Evolutionary conservation across 371 early-diverging fungal species (phyloP).

Genomic region (Entomophthora muscae): DNA sequence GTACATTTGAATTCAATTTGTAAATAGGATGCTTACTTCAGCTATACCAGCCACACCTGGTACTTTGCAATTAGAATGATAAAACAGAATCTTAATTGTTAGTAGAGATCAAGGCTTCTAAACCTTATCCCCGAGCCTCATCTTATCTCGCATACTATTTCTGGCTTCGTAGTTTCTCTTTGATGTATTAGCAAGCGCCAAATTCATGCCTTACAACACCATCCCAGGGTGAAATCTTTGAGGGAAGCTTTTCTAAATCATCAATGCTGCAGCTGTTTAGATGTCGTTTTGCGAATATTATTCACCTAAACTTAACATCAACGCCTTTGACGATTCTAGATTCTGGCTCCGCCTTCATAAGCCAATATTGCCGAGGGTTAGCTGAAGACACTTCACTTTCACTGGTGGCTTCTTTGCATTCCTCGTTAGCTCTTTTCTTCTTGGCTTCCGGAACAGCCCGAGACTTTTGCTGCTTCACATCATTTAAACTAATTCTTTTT

Average conservation of each 20-base stretch:
- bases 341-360: slow-evolving; percentile 63
- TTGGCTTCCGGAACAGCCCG: too few species aligned
- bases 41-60: slow-evolving; percentile 44
- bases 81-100: slow-evolving; percentile 25
- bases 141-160: slow-evolving; percentile 38
- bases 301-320: slow-evolving; percentile 35
- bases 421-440: too few species aligned
- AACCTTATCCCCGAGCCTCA: slow-evolving; percentile 37
- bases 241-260: slow-evolving; percentile 24
- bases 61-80: slow-evolving; percentile 50
- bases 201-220: slow-evolving; percentile 29
- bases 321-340: slow-evolving; percentile 33
- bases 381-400: neutral
- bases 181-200: neutral
- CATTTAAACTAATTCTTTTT: too few species aligned
- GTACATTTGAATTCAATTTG: too few species aligned
- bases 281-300: neutral
- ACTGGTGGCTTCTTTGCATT: too few species aligned
- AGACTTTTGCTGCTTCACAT: too few species aligned
- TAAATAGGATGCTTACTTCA: too few species aligned
- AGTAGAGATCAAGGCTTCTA: neutral
- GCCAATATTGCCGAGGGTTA: slow-evolving; percentile 21
- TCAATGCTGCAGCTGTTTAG: slow-evolving; percentile 23
- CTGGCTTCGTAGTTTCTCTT: slow-evolving; percentile 47
- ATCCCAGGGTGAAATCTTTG: slow-evolving; percentile 32